Conservation (phyloP, 352 stramenopile species). For the Elongisporangium anandrum region DNA sequence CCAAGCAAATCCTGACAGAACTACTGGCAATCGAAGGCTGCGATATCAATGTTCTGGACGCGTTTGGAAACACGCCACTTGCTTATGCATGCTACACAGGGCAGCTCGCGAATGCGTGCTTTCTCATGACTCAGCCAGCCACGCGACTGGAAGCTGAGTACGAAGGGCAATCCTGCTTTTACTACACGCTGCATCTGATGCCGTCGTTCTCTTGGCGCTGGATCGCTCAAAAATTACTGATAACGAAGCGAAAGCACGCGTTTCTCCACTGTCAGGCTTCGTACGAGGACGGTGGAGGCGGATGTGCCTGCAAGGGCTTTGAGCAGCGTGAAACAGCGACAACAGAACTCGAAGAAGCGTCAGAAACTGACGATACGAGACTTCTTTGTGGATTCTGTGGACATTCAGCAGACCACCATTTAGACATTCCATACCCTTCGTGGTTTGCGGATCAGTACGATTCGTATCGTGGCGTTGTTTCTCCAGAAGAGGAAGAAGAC, state of each 20-base stretch:
- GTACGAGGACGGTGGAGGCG: conserved; percentile 3
- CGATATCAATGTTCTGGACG: conserved; percentile 50
- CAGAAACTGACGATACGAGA: not conserved
- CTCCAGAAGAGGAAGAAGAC: not conserved
- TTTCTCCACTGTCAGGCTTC: conserved; percentile 47
- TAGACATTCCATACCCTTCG: conserved; percentile 40
- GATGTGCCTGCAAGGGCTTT: conserved; percentile 60
- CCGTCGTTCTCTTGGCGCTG: conserved; percentile 42
- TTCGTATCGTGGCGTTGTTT: conserved; percentile 23
- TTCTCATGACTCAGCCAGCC: conserved; percentile 21
- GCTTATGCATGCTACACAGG: conserved; percentile 38
- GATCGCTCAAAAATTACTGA: conserved; percentile 29
- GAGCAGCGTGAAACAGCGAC: conserved; percentile 12
- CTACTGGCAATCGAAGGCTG: conserved; percentile 18
- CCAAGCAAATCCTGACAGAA: conserved; percentile 15
- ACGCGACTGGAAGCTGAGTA: conserved; percentile 48
- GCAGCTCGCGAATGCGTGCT: conserved; percentile 28
- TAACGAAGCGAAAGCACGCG: conserved; percentile 19
- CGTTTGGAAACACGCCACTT: conserved; percentile 39
- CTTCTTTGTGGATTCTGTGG: conserved; percentile 41
- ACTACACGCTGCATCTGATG: conserved; percentile 53
- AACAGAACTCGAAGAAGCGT: not conserved
- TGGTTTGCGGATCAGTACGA: conserved; percentile 76
- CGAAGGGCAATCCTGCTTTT: conserved; percentile 57
- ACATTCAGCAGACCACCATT: conserved; percentile 25